Evolutionary conservation across 2,329 filamentous ascomycete genomes (phyloP), one percentile per base, ranked within the genome.

Genomic region (Fulvia fulva): DNA sequence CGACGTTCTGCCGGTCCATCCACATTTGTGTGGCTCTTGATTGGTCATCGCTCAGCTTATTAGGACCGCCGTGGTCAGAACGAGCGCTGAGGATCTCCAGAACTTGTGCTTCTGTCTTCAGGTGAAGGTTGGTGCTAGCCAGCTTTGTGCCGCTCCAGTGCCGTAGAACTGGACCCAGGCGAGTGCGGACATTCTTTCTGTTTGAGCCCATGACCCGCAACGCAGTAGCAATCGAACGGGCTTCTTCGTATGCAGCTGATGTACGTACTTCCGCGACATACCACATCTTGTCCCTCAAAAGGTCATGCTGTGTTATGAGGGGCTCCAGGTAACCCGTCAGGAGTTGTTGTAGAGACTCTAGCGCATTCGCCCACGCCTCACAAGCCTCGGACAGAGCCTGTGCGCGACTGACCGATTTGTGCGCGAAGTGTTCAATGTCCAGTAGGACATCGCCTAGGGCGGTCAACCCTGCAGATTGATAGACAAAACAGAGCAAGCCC

Each of bases 31-130:
- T 96, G 64, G 91, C 86, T 53, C 95, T 90, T 0, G 92, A 87
- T 72, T 97, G 94, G 56, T 96, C 91, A 70, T 97, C 93, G n/a
- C 90, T 92, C 12, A 99, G 81, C 73, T 99, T 99, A 73, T 95
- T 96, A 0, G 91, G 90, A 0, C 94, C 93, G 12, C 92, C 93
- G 66, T 96, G 90, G 54, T 90, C 90, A 57, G 88, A 86, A 0
- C 84, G 80, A 5, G 91, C 91, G 28, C 92, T 91, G 70, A 97
- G 82, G 12, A 96, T 83, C 61, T 96, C 91, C 72, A 97, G 85
- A 46, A 94, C 85, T 70, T 96, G 91, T 6, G 88, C 86, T 73
- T 96, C 91, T 0, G 88, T 87, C 67, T 89, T 89, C 64, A 91
- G 85, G 7, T 96, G 81, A 59, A 93, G 87, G 26, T 78, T 81